These are phyloP conservation scores for Eutrema japonicum DNA, from an alignment of 345 rosid species.

Conservation along the genomic window DNA sequence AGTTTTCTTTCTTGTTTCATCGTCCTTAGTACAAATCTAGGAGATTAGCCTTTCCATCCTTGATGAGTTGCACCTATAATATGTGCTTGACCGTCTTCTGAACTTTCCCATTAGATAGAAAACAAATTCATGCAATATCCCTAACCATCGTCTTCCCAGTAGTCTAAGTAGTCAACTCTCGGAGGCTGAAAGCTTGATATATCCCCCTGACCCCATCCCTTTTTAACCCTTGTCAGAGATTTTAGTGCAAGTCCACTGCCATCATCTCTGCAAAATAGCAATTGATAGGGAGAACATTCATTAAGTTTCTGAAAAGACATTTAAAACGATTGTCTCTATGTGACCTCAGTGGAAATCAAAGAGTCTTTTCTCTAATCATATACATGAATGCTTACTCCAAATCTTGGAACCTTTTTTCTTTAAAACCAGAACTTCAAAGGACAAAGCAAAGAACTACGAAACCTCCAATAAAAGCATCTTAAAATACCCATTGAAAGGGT, in stretches of 20 bases:
- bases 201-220: constrained; percentile 84
- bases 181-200: constrained; percentile 58
- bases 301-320: constrained; percentile 1
- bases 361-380: constrained; percentile 14
- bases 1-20: constrained; percentile 12
- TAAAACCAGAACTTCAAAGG: constrained; percentile 27
- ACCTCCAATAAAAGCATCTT: constrained; percentile 10
- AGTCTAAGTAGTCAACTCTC: constrained; percentile 56
- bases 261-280: constrained; percentile 74
- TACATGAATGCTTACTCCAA: constrained; percentile 8
- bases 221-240: constrained; percentile 68
- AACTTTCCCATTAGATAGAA: constrained; percentile 26
- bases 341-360: background rate
- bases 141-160: constrained; percentile 55
- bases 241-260: constrained; percentile 85
- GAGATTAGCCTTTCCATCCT: background rate
- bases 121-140: constrained; percentile 13
- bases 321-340: background rate
- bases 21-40: background rate
- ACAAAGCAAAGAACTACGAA: constrained; percentile 21
- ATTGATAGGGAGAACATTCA: constrained; percentile 20
- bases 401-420: background rate
- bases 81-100: constrained; percentile 18
- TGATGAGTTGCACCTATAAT: constrained; percentile 18
- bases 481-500: background rate